phyloP scores from a whole-genome alignment of 768 basidiomycete genomes.

The Omphalotus guepiniiformis region DNA sequence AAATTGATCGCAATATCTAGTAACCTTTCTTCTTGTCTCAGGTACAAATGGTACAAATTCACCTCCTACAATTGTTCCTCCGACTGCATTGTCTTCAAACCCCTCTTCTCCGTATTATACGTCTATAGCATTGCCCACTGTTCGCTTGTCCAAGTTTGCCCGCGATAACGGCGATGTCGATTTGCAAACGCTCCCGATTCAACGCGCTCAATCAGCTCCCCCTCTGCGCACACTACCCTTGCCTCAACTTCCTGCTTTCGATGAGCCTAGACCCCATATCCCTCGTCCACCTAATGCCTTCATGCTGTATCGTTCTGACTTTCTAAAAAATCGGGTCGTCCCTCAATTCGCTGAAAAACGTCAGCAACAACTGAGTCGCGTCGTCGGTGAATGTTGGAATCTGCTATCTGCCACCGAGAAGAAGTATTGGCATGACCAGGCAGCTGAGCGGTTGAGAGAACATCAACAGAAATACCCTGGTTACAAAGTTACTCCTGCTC shows the following conservation, averaged over 20 bases:
- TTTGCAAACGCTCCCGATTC: neutral
- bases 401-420: slow-evolving; percentile 44
- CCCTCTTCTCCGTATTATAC: neutral
- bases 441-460: slow-evolving; percentile 40
- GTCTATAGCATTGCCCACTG: neutral
- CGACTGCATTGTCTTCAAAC: neutral
- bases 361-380: slow-evolving; percentile 69
- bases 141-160: neutral
- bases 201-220: too few relatives aligned
- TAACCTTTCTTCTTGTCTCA: neutral
- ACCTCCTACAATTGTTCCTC: neutral
- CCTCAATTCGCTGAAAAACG: slow-evolving; percentile 51
- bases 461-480: slow-evolving; percentile 52
- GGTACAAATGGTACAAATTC: neutral
- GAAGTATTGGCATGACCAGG: slow-evolving; percentile 40
- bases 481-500: slow-evolving; percentile 58
- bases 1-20: neutral
- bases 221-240: neutral
- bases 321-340: slow-evolving; percentile 47
- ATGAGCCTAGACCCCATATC: slow-evolving; percentile 36
- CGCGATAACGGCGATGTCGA: too few relatives aligned
- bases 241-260: slow-evolving; percentile 1
- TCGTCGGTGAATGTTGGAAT: slow-evolving; percentile 70
- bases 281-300: slow-evolving; percentile 82
- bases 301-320: slow-evolving; percentile 73